Percentiles rank a stretch among this genome's conserved stretches.
These are phyloP conservation scores for Naganishia randhawae DNA, from an alignment of 768 basidiomycete species.

Conservation along the genomic window DNA sequence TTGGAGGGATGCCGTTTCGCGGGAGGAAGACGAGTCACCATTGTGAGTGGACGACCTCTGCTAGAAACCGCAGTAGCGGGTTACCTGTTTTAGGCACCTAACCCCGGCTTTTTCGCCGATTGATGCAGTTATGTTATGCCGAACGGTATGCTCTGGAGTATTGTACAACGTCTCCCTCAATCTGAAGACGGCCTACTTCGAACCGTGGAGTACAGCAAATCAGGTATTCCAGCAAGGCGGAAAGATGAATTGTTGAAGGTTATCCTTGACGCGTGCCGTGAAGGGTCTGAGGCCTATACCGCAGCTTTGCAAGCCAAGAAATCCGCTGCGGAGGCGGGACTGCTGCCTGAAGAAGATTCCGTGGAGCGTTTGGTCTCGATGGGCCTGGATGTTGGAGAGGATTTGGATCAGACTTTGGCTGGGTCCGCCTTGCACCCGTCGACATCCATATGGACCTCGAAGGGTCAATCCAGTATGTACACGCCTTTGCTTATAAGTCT, in stretches of 20 bases:
- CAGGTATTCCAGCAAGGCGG: slow-evolving; percentile 9
- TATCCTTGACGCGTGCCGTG: slow-evolving; percentile 32
- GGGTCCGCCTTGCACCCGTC: slow-evolving; percentile 2
- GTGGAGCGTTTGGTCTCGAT: not conserved
- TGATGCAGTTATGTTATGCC: slow-evolving; percentile 37
- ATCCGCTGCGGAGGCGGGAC: slow-evolving; percentile 60
- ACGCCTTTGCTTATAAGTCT: not conserved
- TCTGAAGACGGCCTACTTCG: slow-evolving; percentile 16
- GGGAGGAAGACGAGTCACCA: slow-evolving; percentile 81
- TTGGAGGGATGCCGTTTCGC: slow-evolving; percentile 76
- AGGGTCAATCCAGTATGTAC: not conserved
- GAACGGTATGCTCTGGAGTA: slow-evolving; percentile 28
- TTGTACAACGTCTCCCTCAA: slow-evolving; percentile 29
- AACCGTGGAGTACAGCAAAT: slow-evolving; percentile 15
- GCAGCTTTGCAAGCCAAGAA: slow-evolving; percentile 4
- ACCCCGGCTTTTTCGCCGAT: not conserved
- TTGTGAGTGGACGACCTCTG: slow-evolving; percentile 59
- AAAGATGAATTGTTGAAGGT: slow-evolving; percentile 34
- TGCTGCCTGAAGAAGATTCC: not conserved
- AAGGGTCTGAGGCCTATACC: slow-evolving; percentile 24
- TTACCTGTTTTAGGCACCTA: not conserved
- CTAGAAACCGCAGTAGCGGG: not conserved
- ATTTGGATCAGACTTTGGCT: not conserved
- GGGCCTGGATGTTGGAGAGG: not conserved
- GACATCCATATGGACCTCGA: not conserved